These are phyloP conservation scores for Cyphellophora europaea DNA, from an alignment of 2,329 filamentous ascomycete genomes.

Conservation along the genomic window DNA sequence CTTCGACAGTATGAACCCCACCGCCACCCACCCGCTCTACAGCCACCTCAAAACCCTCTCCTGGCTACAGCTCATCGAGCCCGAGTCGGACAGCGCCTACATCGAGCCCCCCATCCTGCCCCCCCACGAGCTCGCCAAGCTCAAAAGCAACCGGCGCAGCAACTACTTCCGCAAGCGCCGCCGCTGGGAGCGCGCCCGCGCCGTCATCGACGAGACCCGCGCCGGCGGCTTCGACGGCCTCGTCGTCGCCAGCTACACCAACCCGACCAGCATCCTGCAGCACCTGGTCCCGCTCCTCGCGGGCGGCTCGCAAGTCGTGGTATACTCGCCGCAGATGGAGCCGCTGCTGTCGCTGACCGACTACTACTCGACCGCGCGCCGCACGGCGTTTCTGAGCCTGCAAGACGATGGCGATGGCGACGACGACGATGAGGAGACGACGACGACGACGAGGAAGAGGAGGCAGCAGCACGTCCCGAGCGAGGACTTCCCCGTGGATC, in stretches of 20 bases:
- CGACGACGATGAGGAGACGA: conserved; percentile 15
- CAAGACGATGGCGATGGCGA: conserved; percentile 36
- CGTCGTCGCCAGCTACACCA: conserved; percentile 73
- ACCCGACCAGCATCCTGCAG: conserved; percentile 65
- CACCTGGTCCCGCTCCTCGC: conserved; percentile 69
- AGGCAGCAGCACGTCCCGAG: neutral
- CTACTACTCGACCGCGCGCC: conserved; percentile 69
- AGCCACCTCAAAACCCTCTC: conserved; percentile 74
- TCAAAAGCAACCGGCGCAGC: conserved; percentile 75
- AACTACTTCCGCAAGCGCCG: conserved; percentile 83
- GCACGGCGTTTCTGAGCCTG: conserved; percentile 58
- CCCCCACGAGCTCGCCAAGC: conserved; percentile 52
- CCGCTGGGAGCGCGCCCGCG: conserved; percentile 64
- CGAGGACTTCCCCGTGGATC: conserved; percentile 77
- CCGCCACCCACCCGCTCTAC: conserved; percentile 65
- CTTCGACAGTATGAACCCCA: conserved; percentile 61
- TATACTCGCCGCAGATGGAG: conserved; percentile 76
- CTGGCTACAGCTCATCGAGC: conserved; percentile 84
- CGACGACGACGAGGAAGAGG: neutral
- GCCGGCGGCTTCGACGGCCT: conserved; percentile 74
- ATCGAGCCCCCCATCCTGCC: conserved; percentile 51
- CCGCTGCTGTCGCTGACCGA: conserved; percentile 70
- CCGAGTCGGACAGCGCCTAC: conserved; percentile 66
- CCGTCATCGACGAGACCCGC: conserved; percentile 65
- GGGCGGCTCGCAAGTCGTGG: conserved; percentile 73